Percentiles rank a stretch among this genome's conserved stretches.
These are phyloP conservation scores for Paulownia fortunei DNA, from an alignment of 257 asterid genomes.

Conservation along the genomic window DNA sequence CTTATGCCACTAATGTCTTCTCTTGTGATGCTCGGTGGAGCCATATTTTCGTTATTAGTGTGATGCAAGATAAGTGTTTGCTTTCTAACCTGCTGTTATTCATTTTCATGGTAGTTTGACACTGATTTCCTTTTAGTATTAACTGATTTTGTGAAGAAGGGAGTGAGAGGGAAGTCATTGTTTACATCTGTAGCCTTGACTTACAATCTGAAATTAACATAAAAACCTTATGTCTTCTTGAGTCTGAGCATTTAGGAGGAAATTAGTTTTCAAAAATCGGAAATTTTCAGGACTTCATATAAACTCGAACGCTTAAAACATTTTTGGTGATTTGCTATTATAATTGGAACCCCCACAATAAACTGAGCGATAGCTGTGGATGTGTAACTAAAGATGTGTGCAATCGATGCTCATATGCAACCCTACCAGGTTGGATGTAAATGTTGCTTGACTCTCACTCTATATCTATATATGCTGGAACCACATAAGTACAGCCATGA, in stretches of 20 bases:
- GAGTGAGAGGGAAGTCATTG: neutral
- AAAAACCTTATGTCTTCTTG: neutral
- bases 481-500: neutral
- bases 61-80: no score
- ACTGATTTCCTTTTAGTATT: neutral
- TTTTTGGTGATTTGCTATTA: neutral
- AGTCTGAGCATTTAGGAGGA: neutral
- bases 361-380: neutral
- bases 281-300: neutral
- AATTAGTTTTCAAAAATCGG: neutral
- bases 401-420: neutral
- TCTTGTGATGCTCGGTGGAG: neutral
- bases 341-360: neutral
- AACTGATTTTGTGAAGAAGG: no score
- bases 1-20: neutral
- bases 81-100: no score
- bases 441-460: slow-evolving; percentile 31
- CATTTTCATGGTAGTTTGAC: neutral
- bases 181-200: neutral
- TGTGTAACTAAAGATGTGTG: neutral
- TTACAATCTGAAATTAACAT: neutral
- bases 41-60: neutral
- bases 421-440: neutral
- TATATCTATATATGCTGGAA: neutral
- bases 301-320: neutral